Evolutionary conservation across 2,329 filamentous ascomycete genomes (phyloP).

Genomic region (Penicillium vulpinum): DNA sequence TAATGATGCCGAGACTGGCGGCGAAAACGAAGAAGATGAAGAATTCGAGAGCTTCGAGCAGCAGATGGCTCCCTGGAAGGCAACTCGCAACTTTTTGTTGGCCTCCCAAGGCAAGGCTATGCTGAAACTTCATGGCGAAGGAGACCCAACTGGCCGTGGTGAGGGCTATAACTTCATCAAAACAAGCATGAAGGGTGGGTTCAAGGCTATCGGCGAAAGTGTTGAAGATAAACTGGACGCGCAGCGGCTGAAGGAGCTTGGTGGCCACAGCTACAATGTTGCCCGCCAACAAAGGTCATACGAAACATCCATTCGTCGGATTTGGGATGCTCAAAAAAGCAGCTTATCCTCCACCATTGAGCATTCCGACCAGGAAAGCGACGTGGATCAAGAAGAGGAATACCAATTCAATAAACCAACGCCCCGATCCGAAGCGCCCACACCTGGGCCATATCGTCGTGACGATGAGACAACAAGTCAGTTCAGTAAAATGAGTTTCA

Average conservation of each 20-base stretch:
- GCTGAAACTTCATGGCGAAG: slow-evolving; percentile 90
- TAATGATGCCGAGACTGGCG: slow-evolving; percentile 64
- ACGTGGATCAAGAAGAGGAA: slow-evolving; percentile 56
- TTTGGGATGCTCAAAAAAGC: slow-evolving; percentile 85
- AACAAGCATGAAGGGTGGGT: slow-evolving; percentile 98
- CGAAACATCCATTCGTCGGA: slow-evolving; percentile 83
- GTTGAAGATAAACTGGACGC: slow-evolving; percentile 84
- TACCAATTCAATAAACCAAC: slow-evolving; percentile 53
- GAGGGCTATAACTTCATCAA: slow-evolving; percentile 97
- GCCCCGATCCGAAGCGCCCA: slow-evolving; percentile 66
- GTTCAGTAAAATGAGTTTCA: slow-evolving; percentile 69
- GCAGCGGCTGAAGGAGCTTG: slow-evolving; percentile 66
- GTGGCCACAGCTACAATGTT: slow-evolving; percentile 96
- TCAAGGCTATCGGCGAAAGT: slow-evolving; percentile 84
- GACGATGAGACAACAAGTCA: slow-evolving; percentile 79
- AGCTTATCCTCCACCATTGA: slow-evolving; percentile 73
- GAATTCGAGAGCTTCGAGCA: slow-evolving; percentile 77
- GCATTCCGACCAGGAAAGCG: slow-evolving; percentile 71
- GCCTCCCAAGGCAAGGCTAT: slow-evolving; percentile 94
- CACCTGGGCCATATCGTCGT: slow-evolving; percentile 55
- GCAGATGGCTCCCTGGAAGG: slow-evolving; percentile 93
- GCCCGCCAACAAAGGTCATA: slow-evolving; percentile 91
- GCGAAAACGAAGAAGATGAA: slow-evolving; percentile 63
- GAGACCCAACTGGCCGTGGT: slow-evolving; percentile 89
- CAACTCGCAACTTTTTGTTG: slow-evolving; percentile 93